phyloP scores from a whole-genome alignment of 148 eudicot genomes.

The Selenicereus undatus region DNA sequence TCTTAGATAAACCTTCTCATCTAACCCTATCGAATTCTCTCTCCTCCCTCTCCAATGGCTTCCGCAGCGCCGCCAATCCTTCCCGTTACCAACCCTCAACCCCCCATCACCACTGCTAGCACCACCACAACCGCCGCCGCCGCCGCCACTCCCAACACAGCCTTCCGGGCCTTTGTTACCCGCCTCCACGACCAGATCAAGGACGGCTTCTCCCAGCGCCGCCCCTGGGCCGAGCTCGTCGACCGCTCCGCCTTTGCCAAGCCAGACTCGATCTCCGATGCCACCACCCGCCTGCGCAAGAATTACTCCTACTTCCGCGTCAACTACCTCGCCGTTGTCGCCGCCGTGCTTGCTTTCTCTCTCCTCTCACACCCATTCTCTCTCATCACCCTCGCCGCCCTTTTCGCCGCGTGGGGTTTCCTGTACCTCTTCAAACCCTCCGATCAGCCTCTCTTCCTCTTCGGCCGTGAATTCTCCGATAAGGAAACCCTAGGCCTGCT shows the following conservation, averaged over 20 bases:
- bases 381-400: constrained; percentile 53
- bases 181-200: constrained; percentile 42
- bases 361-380: constrained; percentile 80
- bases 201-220: constrained; percentile 52
- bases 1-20: neutral
- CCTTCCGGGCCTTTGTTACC: constrained; percentile 55
- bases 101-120: constrained; percentile 9
- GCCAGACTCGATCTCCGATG: constrained; percentile 75
- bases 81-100: constrained; percentile 42
- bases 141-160: constrained; percentile 31
- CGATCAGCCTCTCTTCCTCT: constrained; percentile 57
- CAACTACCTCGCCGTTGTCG: constrained; percentile 59
- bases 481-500: constrained; percentile 57
- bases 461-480: constrained; percentile 67
- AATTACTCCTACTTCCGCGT: constrained; percentile 77
- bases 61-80: constrained; percentile 53
- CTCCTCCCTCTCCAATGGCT: constrained; percentile 28
- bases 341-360: constrained; percentile 55
- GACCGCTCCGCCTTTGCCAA: constrained; percentile 75
- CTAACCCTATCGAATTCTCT: neutral
- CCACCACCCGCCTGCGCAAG: constrained; percentile 65
- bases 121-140: constrained; percentile 18
- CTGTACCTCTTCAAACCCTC: constrained; percentile 83
- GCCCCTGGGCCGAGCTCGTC: constrained; percentile 78
- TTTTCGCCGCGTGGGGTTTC: constrained; percentile 79